A percentile compares a stretch with the other conserved stretches of the same genome.
These are phyloP conservation scores for Curvularia lunata DNA, from an alignment of 2,329 filamentous ascomycete species.

Conservation along the genomic window DNA sequence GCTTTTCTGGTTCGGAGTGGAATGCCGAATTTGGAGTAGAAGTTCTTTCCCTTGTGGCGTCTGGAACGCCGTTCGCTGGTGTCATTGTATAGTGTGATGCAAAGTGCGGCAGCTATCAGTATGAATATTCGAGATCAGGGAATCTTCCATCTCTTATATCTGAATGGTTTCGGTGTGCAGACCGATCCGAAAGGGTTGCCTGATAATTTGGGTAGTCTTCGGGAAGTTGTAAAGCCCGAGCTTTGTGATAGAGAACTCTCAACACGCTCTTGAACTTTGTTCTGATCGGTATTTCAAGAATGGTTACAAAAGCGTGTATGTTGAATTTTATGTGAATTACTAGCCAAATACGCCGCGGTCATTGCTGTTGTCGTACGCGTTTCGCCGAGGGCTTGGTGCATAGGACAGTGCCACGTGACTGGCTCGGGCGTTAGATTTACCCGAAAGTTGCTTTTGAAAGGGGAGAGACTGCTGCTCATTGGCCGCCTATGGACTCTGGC, in stretches of 20 bases:
- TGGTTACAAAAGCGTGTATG: too few species aligned
- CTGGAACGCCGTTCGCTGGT: background rate
- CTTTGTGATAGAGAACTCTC: background rate
- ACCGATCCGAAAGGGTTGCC: background rate
- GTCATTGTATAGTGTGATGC: background rate
- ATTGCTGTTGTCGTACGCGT: background rate
- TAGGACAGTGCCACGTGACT: background rate
- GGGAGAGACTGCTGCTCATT: too few species aligned
- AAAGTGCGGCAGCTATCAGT: background rate
- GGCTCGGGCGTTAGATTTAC: constrained; percentile 9
- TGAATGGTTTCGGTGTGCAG: background rate
- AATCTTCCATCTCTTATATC: background rate
- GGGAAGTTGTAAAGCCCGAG: constrained; percentile 12
- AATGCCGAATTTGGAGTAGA: background rate
- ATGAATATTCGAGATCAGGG: background rate
- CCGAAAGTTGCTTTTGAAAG: background rate
- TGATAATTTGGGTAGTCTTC: background rate
- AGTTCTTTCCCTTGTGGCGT: background rate
- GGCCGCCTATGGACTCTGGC: too few species aligned
- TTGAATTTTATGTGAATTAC: too few species aligned
- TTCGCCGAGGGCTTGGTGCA: too few species aligned
- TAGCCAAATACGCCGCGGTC: too few species aligned
- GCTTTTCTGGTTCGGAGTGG: background rate
- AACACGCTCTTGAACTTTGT: background rate
- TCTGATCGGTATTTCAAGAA: too few species aligned